Base-by-base conservation (phyloP, 2,329 filamentous ascomycete species). In the Scleromitrula shiraiana region DNA sequence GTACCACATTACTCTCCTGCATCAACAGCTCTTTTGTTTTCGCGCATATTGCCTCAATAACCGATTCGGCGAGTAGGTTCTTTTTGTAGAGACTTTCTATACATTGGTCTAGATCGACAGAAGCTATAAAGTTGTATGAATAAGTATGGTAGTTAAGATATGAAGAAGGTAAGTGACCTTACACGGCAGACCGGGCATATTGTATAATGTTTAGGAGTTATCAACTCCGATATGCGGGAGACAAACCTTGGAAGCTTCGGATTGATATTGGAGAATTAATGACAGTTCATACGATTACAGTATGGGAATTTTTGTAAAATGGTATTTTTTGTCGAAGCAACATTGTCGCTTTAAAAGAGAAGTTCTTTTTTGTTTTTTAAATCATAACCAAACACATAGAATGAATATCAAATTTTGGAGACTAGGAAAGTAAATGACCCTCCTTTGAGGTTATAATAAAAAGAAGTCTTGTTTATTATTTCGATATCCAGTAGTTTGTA, bases 1-100 rank as follows among this genome's bases (percentile, higher is more conserved):
- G 93, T 52, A 98, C 93, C 54, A 98, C 93, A 70, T 98, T 98
- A 78, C 91, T 97, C 80, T 98, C 93, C 65, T 94, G 91, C 93
- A 98, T 98, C 59, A 98, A 78, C 59, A 98, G 76, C 73, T 98
- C 93, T 66, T 98, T 98, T 19, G 94, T 93, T 69, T 98, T 98
- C 68, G 93, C 90, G 73, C 93, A 98, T 80, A 98, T 91, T 62
- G 93, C 93, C 72, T 98, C 93, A 68, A 98, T 91, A 57, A 98
- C 90, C 35, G 91, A 95, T 70, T 98, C 93, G 62, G 93, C 90
- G 50, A 98, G 80, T 51, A 98, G 80, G 68, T 97, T 93, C 67
- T 95, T 96, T 65, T 93, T 91, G 72, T 97, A 97, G 46, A 98
- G 80, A 58, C 91, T 85, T 66, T 88, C 82, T 71, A 98, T 97